A percentile compares a stretch with the other conserved stretches of the same genome.
Conservation (phyloP, 768 basidiomycete species). For the Russula brevipes region DNA sequence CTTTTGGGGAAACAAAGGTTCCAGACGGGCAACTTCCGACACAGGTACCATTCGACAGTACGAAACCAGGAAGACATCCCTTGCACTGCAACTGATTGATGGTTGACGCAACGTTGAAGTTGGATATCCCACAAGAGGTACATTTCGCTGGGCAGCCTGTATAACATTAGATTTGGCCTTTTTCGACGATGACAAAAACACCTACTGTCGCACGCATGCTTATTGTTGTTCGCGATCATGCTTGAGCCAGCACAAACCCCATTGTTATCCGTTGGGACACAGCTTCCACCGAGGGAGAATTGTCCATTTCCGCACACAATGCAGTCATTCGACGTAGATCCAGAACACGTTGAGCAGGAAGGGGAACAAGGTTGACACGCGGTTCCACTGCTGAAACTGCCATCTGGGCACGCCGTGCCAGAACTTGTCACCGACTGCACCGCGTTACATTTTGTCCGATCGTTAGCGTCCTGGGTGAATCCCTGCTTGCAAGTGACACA, state of each 20-base stretch:
- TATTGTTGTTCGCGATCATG: slow-evolving; percentile 74
- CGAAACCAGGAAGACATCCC: slow-evolving; percentile 70
- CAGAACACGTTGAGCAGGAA: slow-evolving; percentile 66
- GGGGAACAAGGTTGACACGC: slow-evolving; percentile 57
- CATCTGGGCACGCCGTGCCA: slow-evolving; percentile 57
- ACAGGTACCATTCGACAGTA: slow-evolving; percentile 67
- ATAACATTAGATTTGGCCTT: slow-evolving; percentile 15
- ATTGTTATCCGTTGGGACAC: slow-evolving; percentile 57
- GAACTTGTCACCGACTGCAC: slow-evolving; percentile 44
- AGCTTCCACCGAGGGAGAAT: slow-evolving; percentile 61
- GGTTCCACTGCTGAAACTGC: slow-evolving; percentile 55
- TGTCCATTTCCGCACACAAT: slow-evolving; percentile 58
- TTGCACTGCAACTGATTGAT: slow-evolving; percentile 66
- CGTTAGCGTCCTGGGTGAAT: slow-evolving; percentile 61
- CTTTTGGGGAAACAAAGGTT: slow-evolving; percentile 63
- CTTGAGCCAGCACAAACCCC: slow-evolving; percentile 72
- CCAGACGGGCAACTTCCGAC: slow-evolving; percentile 66
- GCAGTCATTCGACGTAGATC: slow-evolving; percentile 64
- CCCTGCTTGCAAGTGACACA: slow-evolving; percentile 70
- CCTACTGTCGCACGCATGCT: slow-evolving; percentile 80
- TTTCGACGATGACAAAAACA: slow-evolving; percentile 20
- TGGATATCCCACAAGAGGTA: slow-evolving; percentile 67
- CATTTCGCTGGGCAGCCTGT: slow-evolving; percentile 81
- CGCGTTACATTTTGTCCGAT: slow-evolving; percentile 61
- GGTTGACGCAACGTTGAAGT: slow-evolving; percentile 64